These are phyloP conservation scores for Eucalyptus regnans DNA, from an alignment of 345 rosid genomes.

Conservation along the genomic window DNA sequence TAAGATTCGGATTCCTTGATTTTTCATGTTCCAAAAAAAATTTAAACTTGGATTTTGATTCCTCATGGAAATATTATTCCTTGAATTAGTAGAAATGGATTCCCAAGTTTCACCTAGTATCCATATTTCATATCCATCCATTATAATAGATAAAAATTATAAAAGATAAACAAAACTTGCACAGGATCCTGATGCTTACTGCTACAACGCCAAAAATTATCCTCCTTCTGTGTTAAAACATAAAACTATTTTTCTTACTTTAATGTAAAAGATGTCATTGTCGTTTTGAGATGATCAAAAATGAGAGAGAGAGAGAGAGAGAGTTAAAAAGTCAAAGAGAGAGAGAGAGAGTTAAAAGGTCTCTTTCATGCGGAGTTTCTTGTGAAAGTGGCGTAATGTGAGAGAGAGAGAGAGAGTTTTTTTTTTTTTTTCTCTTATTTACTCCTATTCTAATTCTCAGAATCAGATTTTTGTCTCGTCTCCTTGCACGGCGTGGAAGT, in stretches of 20 bases:
- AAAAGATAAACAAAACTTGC: not conserved
- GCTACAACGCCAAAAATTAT: not conserved
- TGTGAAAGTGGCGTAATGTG: not conserved
- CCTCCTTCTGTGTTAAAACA: not conserved
- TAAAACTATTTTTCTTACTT: not conserved
- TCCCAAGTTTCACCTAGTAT: not conserved
- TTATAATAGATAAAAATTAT: not conserved
- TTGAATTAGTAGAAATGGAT: not conserved
- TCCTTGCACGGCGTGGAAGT: no score
- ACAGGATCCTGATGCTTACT: not conserved
- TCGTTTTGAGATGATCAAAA: no score
- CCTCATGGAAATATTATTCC: no score
- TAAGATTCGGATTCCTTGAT: no score
- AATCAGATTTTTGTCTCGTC: no score
- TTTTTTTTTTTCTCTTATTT: no score
- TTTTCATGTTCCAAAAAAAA: no score
- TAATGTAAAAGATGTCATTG: not conserved
- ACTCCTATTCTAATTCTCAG: no score
- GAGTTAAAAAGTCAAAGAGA: not conserved
- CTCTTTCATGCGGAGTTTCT: slow-evolving; percentile 14
- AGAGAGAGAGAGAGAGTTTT: no score
- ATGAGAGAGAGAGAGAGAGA: not conserved
- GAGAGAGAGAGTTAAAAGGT: not conserved
- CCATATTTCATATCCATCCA: not conserved
- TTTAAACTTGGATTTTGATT: no score